Evolutionary conservation across 164 flowering plant genomes (phyloP).

Genomic region (Liquidambar formosana): DNA sequence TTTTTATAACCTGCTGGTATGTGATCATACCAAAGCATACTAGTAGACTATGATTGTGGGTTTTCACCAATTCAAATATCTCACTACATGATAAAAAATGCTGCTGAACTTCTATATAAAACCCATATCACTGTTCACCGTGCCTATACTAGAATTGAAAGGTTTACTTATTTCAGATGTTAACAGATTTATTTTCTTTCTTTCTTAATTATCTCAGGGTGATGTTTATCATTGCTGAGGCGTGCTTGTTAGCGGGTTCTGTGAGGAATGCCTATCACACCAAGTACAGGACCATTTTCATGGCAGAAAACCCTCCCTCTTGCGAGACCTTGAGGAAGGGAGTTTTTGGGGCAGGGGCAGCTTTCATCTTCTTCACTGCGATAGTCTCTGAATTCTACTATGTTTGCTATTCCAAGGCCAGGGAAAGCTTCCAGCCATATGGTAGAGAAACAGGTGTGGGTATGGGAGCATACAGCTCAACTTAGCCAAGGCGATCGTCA

Average conservation of each 20-base stretch:
- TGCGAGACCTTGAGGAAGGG: conserved; percentile 77
- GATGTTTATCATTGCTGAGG: conserved; percentile 75
- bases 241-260: conserved; percentile 80
- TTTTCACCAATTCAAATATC: too few species aligned
- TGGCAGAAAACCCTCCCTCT: conserved; percentile 35
- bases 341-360: conserved; percentile 82
- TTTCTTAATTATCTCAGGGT: conserved; percentile 42
- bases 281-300: conserved; percentile 48
- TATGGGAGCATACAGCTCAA: conserved; percentile 56
- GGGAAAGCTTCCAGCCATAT: conserved; percentile 35
- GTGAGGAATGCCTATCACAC: conserved; percentile 86
- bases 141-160: background rate
- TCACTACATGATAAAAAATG: too few species aligned
- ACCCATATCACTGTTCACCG: too few species aligned
- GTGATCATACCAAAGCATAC: background rate
- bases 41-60: background rate
- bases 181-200: background rate
- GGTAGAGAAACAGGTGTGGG: conserved; percentile 51
- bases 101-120: too few species aligned
- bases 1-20: conserved; percentile 87
- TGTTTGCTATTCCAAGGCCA: conserved; percentile 56
- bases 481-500: background rate
- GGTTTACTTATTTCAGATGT: too few species aligned
- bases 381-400: conserved; percentile 65
- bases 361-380: conserved; percentile 65